Evolutionary conservation across 2,329 filamentous ascomycete genomes (phyloP).

Genomic region (Teratosphaeria viscida): DNA sequence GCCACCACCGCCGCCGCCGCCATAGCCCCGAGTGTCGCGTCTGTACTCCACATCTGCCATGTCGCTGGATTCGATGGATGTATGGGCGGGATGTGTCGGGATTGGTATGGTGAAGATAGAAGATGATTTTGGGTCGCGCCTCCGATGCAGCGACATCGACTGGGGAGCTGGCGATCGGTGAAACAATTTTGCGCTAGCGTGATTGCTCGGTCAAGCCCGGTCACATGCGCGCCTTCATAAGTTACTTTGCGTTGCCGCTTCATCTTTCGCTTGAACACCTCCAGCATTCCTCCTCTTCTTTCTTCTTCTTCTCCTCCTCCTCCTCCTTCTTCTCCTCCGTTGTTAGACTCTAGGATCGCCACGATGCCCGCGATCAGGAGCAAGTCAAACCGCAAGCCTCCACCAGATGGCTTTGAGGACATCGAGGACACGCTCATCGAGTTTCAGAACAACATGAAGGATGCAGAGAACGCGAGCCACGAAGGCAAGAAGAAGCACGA

Average conservation of each 20-base stretch:
- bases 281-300: no score
- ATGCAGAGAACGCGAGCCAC: constrained; percentile 79
- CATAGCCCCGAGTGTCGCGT: constrained; percentile 18
- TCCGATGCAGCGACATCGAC: neutral
- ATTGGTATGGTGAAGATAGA: no score
- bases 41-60: constrained; percentile 24
- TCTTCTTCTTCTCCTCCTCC: no score
- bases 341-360: neutral
- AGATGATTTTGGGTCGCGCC: neutral
- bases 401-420: constrained; percentile 76
- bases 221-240: neutral
- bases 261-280: neutral
- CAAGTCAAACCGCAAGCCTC: constrained; percentile 66
- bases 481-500: constrained; percentile 78
- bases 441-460: constrained; percentile 86
- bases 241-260: neutral
- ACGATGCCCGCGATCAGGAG: constrained; percentile 69
- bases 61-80: neutral
- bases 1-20: constrained; percentile 25
- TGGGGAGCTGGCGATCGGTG: neutral
- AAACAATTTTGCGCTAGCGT: neutral
- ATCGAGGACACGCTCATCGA: constrained; percentile 79
- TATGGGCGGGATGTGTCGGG: neutral
- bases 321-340: no score
- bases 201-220: neutral